Conservation (phyloP, 1,139 yeast species). For the Sugiyamaella japonica region DNA sequence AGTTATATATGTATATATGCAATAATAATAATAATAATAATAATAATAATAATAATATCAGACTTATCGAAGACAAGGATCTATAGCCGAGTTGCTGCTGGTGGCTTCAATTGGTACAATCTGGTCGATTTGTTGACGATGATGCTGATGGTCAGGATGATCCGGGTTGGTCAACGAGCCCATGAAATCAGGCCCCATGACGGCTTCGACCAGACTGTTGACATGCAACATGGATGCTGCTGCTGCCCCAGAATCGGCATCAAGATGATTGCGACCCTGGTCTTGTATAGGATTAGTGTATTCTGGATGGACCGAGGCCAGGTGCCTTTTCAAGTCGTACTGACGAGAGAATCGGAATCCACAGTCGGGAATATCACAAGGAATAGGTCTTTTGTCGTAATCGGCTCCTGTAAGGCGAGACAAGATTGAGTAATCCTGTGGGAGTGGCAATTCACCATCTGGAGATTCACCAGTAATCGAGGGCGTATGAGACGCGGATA, state of each 20-base stretch:
- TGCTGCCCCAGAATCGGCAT: not conserved
- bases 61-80: slow-evolving; percentile 7
- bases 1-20: not conserved
- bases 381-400: slow-evolving; percentile 37
- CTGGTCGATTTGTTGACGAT: slow-evolving; percentile 9
- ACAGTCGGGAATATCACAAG: slow-evolving; percentile 41
- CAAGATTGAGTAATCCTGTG: slow-evolving; percentile 3
- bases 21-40: slow-evolving; percentile 3
- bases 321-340: slow-evolving; percentile 45
- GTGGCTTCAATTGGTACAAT: slow-evolving; percentile 10
- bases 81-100: slow-evolving; percentile 5
- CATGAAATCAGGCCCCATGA: slow-evolving; percentile 16
- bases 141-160: slow-evolving; percentile 16
- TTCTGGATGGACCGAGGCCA: slow-evolving; percentile 32
- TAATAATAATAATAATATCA: not conserved
- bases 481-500: slow-evolving; percentile 8
- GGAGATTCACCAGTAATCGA: slow-evolving; percentile 4
- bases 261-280: not conserved
- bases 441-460: slow-evolving; percentile 2
- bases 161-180: slow-evolving; percentile 13
- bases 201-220: slow-evolving; percentile 11
- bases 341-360: slow-evolving; percentile 41
- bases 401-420: slow-evolving; percentile 41
- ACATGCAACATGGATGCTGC: not conserved
- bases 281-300: slow-evolving; percentile 4